A percentile compares a stretch with the other conserved stretches of the same genome.
Evolutionary conservation across 2,329 filamentous ascomycete species (phyloP).

Genomic region (Fusarium palustre): DNA sequence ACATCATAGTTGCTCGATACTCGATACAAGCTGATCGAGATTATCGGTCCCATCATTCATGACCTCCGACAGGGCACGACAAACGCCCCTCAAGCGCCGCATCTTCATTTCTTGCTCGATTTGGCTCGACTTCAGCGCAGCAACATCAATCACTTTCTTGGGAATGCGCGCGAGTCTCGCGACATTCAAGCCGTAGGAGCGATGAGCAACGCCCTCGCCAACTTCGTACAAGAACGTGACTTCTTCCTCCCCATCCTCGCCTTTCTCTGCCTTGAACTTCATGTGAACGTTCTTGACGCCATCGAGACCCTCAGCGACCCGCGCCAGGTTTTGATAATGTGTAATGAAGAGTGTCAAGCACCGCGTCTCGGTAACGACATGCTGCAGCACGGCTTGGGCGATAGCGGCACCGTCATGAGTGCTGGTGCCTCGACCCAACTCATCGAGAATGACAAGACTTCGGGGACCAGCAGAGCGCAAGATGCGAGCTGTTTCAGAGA

Average conservation of each 20-base stretch:
- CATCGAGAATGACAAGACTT: constrained; percentile 90
- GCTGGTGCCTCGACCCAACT: constrained; percentile 91
- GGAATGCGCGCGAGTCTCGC: constrained; percentile 87
- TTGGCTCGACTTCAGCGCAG: constrained; percentile 80
- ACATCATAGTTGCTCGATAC: constrained; percentile 69
- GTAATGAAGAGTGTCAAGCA: constrained; percentile 96
- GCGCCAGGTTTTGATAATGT: constrained; percentile 89
- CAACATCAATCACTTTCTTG: constrained; percentile 79
- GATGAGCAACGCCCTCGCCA: constrained; percentile 88
- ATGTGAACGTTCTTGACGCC: constrained; percentile 92
- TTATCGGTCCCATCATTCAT: constrained; percentile 55
- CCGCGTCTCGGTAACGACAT: constrained; percentile 78
- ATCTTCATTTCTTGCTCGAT: constrained; percentile 79
- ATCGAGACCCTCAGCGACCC: constrained; percentile 75
- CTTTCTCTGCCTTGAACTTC: constrained; percentile 73
- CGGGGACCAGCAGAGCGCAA: constrained; percentile 87
- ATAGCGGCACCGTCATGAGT: constrained; percentile 98
- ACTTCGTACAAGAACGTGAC: constrained; percentile 97
- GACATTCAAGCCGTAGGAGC: constrained; percentile 95
- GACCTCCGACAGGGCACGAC: constrained; percentile 57
- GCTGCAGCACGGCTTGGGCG: constrained; percentile 88
- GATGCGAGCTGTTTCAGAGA: constrained; percentile 91
- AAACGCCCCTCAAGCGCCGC: constrained; percentile 68
- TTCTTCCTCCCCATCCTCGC: constrained; percentile 71
- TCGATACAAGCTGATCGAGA: constrained; percentile 64